phyloP scores from a whole-genome alignment of 306 rosid species.

The Sicyos baderoa region DNA sequence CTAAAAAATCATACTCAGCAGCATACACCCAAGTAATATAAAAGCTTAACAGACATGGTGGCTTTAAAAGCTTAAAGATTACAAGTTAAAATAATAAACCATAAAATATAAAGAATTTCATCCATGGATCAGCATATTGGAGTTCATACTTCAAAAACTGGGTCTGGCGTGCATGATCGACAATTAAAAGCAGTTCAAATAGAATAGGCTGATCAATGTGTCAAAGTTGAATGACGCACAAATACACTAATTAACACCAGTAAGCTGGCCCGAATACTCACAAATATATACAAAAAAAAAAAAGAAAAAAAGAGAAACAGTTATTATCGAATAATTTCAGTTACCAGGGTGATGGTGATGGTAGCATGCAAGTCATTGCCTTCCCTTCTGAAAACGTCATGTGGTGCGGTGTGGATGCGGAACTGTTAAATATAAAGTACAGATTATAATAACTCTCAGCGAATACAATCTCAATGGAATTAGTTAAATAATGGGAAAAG shows the following conservation, averaged over 20 bases:
- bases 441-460: not conserved
- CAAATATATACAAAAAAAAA: too few relatives aligned
- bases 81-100: not conserved
- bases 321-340: not conserved
- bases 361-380: slow-evolving; percentile 78
- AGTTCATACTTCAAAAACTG: not conserved
- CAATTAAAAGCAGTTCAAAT: not conserved
- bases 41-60: not conserved
- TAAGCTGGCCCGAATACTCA: too few relatives aligned
- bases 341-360: slow-evolving; percentile 85
- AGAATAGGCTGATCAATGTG: not conserved
- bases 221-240: not conserved
- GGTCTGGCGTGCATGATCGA: not conserved
- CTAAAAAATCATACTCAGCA: not conserved
- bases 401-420: slow-evolving; percentile 77
- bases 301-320: too few relatives aligned
- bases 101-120: not conserved
- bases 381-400: slow-evolving; percentile 71
- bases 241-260: not conserved
- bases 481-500: slow-evolving; percentile 13
- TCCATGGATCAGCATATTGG: not conserved
- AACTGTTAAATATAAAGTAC: slow-evolving; percentile 48
- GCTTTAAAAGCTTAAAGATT: not conserved
- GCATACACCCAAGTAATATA: not conserved
- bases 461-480: slow-evolving; percentile 11